These are phyloP conservation scores for Irpex sp. DNA, from an alignment of 1,284 basidiomycete genomes.

Conservation along the genomic window DNA sequence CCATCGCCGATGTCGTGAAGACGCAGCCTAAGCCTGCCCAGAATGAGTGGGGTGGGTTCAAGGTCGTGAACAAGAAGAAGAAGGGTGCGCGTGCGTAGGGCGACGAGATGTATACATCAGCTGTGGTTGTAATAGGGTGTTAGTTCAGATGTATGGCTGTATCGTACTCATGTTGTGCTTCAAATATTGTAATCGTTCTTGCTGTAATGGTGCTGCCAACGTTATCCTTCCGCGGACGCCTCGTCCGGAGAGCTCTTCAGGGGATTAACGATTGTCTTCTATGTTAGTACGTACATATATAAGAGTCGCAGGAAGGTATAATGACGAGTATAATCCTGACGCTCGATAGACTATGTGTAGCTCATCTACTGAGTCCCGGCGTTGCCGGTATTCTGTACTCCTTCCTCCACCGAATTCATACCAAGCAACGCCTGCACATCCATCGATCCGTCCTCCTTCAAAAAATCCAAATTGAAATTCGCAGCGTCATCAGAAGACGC, in stretches of 20 bases:
- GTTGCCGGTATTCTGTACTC: background rate
- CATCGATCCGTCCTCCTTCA: background rate
- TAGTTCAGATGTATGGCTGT: background rate
- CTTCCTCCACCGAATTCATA: background rate
- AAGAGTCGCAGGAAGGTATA: no score
- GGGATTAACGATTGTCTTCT: background rate
- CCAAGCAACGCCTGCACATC: background rate
- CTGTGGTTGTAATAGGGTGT: background rate
- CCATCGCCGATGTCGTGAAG: conserved; percentile 87
- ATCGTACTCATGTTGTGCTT: background rate
- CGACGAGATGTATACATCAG: background rate
- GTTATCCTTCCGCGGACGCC: background rate
- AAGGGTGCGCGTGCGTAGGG: conserved; percentile 57
- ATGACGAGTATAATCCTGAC: no score
- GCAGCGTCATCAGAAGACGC: background rate
- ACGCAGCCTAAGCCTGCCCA: conserved; percentile 74
- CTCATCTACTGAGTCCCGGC: no score
- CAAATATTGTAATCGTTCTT: background rate
- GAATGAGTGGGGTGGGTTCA: conserved; percentile 82
- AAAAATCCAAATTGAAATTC: background rate
- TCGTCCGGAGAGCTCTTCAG: background rate
- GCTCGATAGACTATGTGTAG: no score
- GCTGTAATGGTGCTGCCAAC: background rate
- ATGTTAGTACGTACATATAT: no score
- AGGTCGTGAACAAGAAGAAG: conserved; percentile 92